phyloP scores from a whole-genome alignment of 2,329 filamentous ascomycete genomes.

The Diaporthe aspalathi region DNA sequence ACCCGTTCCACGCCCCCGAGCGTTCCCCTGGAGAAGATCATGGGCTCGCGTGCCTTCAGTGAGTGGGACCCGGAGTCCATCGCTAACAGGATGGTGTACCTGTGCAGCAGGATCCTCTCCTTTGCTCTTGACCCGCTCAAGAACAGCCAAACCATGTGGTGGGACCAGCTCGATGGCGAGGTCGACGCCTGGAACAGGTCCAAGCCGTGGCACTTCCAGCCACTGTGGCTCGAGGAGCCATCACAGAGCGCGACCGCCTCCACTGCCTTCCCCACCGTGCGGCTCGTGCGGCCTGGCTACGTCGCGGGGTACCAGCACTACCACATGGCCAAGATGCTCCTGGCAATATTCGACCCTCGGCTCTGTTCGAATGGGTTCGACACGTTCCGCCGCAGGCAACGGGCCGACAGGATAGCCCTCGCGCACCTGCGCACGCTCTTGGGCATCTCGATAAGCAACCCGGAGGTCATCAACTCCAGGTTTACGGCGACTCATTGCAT shows the following conservation, averaged over 20 bases:
- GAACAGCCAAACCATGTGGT: slow-evolving; percentile 41
- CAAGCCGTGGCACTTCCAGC: slow-evolving; percentile 36
- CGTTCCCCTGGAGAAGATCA: slow-evolving; percentile 51
- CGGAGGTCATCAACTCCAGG: slow-evolving; percentile 42
- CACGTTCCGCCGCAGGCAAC: slow-evolving; percentile 40
- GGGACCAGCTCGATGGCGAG: slow-evolving; percentile 42
- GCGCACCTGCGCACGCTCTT: slow-evolving; percentile 43
- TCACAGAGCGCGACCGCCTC: background rate
- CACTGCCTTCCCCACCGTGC: slow-evolving; percentile 38
- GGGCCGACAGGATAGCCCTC: slow-evolving; percentile 42
- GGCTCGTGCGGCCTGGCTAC: slow-evolving; percentile 38
- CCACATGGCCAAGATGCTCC: slow-evolving; percentile 53
- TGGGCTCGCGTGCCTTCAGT: slow-evolving; percentile 42
- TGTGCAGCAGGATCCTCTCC: slow-evolving; percentile 48
- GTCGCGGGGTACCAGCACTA: slow-evolving; percentile 55
- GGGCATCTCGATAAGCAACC: slow-evolving; percentile 46
- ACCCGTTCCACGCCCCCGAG: slow-evolving; percentile 52
- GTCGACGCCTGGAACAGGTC: slow-evolving; percentile 43
- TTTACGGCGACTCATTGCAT: slow-evolving; percentile 45
- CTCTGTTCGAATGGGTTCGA: slow-evolving; percentile 43
- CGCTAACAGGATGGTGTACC: slow-evolving; percentile 45
- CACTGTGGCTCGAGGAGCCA: slow-evolving; percentile 7
- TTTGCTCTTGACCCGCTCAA: slow-evolving; percentile 49
- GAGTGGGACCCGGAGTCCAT: slow-evolving; percentile 44
- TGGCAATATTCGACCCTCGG: slow-evolving; percentile 52